Conservation (phyloP, 768 basidiomycete genomes). For the Rhodotorula toruloides region DNA sequence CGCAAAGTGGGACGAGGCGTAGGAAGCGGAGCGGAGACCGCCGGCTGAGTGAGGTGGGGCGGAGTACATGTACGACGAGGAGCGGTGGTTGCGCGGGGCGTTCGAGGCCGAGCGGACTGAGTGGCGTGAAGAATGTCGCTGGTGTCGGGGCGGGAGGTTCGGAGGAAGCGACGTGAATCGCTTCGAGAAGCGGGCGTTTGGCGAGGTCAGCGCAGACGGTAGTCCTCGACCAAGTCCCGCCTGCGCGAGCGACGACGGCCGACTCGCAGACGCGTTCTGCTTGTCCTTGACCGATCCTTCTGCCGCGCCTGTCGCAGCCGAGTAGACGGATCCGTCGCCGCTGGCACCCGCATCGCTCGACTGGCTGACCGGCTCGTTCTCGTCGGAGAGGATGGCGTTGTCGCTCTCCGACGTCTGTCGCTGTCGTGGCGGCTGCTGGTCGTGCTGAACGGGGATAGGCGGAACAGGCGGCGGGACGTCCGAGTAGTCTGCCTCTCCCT, state of each 20-base stretch:
- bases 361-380: conserved; percentile 23
- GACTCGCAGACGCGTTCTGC: conserved; percentile 53
- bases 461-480: conserved; percentile 48
- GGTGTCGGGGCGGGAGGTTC: conserved; percentile 50
- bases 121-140: conserved; percentile 27
- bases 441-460: conserved; percentile 49
- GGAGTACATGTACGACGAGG: conserved; percentile 6
- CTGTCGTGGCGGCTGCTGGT: not conserved
- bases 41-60: conserved; percentile 1
- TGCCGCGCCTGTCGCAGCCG: not conserved
- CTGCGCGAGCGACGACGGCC: conserved; percentile 43
- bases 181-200: conserved; percentile 48
- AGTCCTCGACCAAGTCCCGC: conserved; percentile 43
- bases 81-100: not conserved
- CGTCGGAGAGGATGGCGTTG: conserved; percentile 11
- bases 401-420: conserved; percentile 3
- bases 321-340: conserved; percentile 16
- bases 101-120: conserved; percentile 14
- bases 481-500: conserved; percentile 45
- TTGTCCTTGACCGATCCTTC: conserved; percentile 32
- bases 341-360: conserved; percentile 29
- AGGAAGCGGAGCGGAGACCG: not conserved
- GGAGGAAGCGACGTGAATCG: conserved; percentile 61
- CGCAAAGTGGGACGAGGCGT: conserved; percentile 17
- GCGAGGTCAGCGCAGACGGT: conserved; percentile 1